Evolutionary conservation across 768 basidiomycete species (phyloP).

Genomic region (Tricholoma furcatifolium): DNA sequence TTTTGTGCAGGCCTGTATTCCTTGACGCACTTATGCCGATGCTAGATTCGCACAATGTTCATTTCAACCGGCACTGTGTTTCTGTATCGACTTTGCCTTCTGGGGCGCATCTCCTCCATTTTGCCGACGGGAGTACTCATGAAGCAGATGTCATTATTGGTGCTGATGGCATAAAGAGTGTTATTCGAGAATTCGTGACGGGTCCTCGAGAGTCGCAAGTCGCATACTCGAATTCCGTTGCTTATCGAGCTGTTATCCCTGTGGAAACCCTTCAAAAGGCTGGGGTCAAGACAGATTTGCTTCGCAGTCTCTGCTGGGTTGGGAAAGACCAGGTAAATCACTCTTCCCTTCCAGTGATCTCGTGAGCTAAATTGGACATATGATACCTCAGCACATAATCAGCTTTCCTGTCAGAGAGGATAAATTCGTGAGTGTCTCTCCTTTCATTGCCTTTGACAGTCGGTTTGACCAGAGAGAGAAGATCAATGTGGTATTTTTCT

Average conservation of each 20-base stretch:
- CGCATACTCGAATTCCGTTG: slow-evolving; percentile 45
- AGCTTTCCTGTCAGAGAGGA: slow-evolving; percentile 46
- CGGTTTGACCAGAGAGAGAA: too few species aligned
- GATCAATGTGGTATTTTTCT: slow-evolving; percentile 47
- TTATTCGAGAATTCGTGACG: too few species aligned
- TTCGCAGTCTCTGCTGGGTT: too few species aligned
- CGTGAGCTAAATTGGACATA: too few species aligned
- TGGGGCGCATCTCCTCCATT: too few species aligned
- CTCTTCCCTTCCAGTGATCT: not conserved
- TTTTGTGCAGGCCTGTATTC: slow-evolving; percentile 44
- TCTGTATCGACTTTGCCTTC: slow-evolving; percentile 28
- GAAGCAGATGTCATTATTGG: too few species aligned
- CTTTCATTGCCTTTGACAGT: not conserved
- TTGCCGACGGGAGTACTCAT: too few species aligned
- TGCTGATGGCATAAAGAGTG: too few species aligned
- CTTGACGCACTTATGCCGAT: too few species aligned
- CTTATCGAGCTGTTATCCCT: too few species aligned
- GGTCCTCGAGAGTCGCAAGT: slow-evolving; percentile 21
- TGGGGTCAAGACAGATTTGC: too few species aligned
- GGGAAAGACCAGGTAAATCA: slow-evolving; percentile 44
- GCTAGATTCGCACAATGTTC: slow-evolving; percentile 40
- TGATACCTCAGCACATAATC: slow-evolving; percentile 52
- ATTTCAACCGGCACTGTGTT: slow-evolving; percentile 52
- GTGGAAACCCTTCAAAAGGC: too few species aligned
- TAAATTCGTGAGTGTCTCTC: slow-evolving; percentile 31